phyloP scores from a whole-genome alignment of 805 yeast genomes.

The Monosporozyma aquatica region DNA sequence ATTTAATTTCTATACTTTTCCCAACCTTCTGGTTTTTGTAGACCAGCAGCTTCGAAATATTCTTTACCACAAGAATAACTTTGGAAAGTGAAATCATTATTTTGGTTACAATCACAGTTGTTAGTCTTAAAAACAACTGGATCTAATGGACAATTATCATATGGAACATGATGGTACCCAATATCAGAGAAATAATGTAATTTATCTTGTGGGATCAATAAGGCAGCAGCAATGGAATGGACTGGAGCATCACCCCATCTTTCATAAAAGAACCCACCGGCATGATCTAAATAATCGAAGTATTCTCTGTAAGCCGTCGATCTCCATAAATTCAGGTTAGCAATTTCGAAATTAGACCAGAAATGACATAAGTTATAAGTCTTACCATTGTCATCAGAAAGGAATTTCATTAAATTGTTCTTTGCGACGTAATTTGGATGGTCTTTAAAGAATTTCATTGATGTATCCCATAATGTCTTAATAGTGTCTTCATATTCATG shows the following conservation, averaged over 20 bases:
- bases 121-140: constrained; percentile 44
- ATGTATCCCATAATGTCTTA: constrained; percentile 66
- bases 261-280: constrained; percentile 81
- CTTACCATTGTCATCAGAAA: constrained; percentile 61
- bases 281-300: constrained; percentile 56
- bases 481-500: constrained; percentile 65
- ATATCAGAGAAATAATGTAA: constrained; percentile 71
- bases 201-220: constrained; percentile 55
- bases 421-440: constrained; percentile 51
- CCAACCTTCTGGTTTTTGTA: constrained; percentile 58
- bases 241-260: constrained; percentile 93
- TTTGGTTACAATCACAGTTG: constrained; percentile 67
- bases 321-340: constrained; percentile 64
- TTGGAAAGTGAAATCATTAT: constrained; percentile 63
- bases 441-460: constrained; percentile 51
- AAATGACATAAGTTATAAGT: constrained; percentile 79
- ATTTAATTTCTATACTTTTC: constrained; percentile 26
- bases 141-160: constrained; percentile 68
- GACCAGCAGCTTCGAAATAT: constrained; percentile 43
- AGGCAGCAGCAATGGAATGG: constrained; percentile 70
- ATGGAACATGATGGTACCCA: constrained; percentile 73
- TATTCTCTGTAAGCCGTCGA: constrained; percentile 57
- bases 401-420: constrained; percentile 58
- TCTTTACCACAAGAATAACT: constrained; percentile 60
- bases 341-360: constrained; percentile 84